Base-by-base conservation (phyloP, 371 early-diverging fungal genomes). In the Mucor irregularis region DNA sequence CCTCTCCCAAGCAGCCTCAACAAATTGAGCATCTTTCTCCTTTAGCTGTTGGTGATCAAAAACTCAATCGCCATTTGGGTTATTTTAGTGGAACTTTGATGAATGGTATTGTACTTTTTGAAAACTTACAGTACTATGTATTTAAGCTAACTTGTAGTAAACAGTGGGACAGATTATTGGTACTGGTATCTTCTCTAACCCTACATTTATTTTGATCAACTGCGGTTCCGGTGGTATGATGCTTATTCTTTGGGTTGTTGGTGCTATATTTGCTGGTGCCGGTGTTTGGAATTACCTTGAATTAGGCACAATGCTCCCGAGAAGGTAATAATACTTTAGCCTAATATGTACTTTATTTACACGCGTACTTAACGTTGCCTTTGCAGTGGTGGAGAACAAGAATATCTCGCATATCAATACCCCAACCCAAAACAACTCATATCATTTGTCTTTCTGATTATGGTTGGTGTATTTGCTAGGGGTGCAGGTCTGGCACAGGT, bases 191-290 rank as follows among this genome's bases (percentile, higher is more conserved):
- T 71, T 71, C 42, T 67, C 71, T 10, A 64, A 61, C n/a, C 64
- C 71, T 25, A 24, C 71, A 5, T 47, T 56, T 21, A 58, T 71
- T 1, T 16, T 68, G n/a, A 28, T 43, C 16, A 54, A 64, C 16
- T 53, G 65, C 37, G 71, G 71, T 4, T 71, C 71, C 0, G 71
- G 70, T n/a, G 71, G 68, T 8, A 71, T 71, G 71, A 62, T 68
- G 60, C 28, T 71, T 4, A 33, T 71, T 1, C 19, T 71, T 3
- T 71, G 71, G 71, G 28, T 55, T 4, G 34, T 68, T 11, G 71
- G 71, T 9, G 68, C 68, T 7, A 25, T 71, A 7, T 61, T 67
- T 51, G 64, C 64, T 24, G 31, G 35, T 14, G 48, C 61, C 13
- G 68, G 71, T 17, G 64, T 64, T 0, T 63, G 66, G 61, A 57